Percentiles rank a stretch among this genome's conserved stretches.
phyloP scores from a whole-genome alignment of 2,329 filamentous ascomycete genomes.

The Thermothelomyces thermophilus region DNA sequence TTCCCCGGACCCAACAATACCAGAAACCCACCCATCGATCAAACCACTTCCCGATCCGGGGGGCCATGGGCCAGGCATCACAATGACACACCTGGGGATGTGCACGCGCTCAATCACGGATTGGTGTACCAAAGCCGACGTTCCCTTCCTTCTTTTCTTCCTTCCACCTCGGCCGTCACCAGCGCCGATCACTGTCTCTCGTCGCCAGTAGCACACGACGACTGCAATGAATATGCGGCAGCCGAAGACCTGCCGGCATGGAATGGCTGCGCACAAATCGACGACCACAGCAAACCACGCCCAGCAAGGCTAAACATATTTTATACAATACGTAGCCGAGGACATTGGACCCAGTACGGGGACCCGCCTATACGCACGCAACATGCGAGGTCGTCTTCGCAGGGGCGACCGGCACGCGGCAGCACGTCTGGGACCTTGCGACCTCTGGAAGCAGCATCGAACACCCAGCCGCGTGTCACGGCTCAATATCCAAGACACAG shows the following conservation, averaged over 20 bases:
- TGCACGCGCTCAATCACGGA: not conserved
- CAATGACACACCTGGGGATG: constrained; percentile 2
- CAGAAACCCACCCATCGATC: constrained; percentile 13
- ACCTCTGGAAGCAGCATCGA: constrained; percentile 19
- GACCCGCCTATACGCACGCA: constrained; percentile 17
- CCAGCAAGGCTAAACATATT: constrained; percentile 18
- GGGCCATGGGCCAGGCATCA: constrained; percentile 1
- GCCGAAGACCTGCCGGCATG: constrained; percentile 18
- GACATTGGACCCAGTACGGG: constrained; percentile 13
- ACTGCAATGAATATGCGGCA: constrained; percentile 21
- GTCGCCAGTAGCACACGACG: not conserved
- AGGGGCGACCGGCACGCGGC: constrained; percentile 13
- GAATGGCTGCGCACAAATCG: constrained; percentile 8
- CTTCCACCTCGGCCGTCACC: not conserved
- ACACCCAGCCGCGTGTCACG: constrained; percentile 16
- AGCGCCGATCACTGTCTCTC: constrained; percentile 1
- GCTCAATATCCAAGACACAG: constrained; percentile 9
- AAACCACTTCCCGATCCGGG: constrained; percentile 10
- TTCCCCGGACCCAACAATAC: constrained; percentile 18
- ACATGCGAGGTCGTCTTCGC: constrained; percentile 16
- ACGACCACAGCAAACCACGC: constrained; percentile 14
- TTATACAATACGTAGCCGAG: too few relatives aligned
- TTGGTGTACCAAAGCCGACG: constrained; percentile 6
- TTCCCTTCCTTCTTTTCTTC: not conserved
- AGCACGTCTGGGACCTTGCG: constrained; percentile 12